Evolutionary conservation across 768 basidiomycete species (phyloP).

Genomic region (Auriscalpium vulgare): DNA sequence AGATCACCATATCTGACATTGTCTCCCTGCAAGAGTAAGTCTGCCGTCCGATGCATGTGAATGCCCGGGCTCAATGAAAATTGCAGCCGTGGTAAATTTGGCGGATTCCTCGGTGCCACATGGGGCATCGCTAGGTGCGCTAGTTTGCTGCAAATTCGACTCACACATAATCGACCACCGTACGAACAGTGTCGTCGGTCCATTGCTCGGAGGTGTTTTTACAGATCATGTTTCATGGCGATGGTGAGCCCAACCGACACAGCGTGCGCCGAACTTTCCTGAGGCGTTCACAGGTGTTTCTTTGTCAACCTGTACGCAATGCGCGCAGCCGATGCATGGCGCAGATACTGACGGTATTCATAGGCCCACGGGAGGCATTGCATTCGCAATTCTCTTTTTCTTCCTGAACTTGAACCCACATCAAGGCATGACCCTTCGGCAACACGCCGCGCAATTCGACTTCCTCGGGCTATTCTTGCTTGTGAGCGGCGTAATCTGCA

Average conservation of each 20-base stretch:
- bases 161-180: not conserved
- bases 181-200: slow-evolving; percentile 51
- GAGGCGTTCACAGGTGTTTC: slow-evolving; percentile 45
- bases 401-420: slow-evolving; percentile 80
- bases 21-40: slow-evolving; percentile 70
- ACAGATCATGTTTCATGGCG: slow-evolving; percentile 74
- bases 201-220: slow-evolving; percentile 73
- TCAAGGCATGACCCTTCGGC: slow-evolving; percentile 42
- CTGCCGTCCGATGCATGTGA: not conserved
- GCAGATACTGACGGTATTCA: not conserved
- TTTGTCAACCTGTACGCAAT: slow-evolving; percentile 59
- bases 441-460: slow-evolving; percentile 64
- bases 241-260: slow-evolving; percentile 38
- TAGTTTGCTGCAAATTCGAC: not conserved
- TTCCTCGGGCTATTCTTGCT: slow-evolving; percentile 60
- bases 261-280: not conserved
- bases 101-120: slow-evolving; percentile 67
- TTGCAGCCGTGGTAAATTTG: slow-evolving; percentile 66
- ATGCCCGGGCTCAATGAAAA: not conserved
- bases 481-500: slow-evolving; percentile 53
- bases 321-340: not conserved
- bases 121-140: slow-evolving; percentile 59
- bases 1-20: slow-evolving; percentile 78
- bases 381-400: slow-evolving; percentile 52
- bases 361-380: slow-evolving; percentile 69